phyloP scores from a whole-genome alignment of 176 grass and related monocot species.

The Lolium perenne region DNA sequence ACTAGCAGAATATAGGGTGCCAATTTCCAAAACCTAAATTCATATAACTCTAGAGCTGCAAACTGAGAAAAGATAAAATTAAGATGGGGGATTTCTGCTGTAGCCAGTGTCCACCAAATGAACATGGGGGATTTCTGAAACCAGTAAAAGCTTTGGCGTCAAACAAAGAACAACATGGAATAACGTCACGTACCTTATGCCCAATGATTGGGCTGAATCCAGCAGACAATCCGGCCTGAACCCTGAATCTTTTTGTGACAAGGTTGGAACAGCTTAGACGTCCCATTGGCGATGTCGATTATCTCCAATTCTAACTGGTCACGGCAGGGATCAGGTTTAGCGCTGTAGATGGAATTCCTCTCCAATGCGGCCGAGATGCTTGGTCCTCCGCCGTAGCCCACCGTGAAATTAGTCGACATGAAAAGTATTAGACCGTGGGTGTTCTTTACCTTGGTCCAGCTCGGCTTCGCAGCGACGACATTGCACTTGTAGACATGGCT shows the following conservation, averaged over 20 bases:
- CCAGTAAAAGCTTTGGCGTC: too few species aligned
- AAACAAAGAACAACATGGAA: not conserved
- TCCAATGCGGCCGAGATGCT: not conserved
- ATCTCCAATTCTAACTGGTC: not conserved
- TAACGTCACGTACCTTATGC: conserved; percentile 9
- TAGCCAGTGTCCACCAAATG: too few species aligned
- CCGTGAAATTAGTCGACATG: conserved; percentile 5
- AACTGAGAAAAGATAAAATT: too few species aligned
- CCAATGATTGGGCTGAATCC: conserved; percentile 37
- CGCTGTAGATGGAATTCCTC: conserved; percentile 19
- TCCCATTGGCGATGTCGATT: conserved; percentile 12
- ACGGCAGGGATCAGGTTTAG: not conserved
- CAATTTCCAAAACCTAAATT: too few species aligned
- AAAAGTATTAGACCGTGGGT: not conserved
- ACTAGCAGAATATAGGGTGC: too few species aligned
- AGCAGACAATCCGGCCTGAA: not conserved
- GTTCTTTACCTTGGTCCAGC: conserved; percentile 20
- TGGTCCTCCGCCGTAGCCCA: conserved; percentile 1
- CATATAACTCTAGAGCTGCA: too few species aligned
- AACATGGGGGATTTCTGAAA: too few species aligned
- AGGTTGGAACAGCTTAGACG: not conserved
- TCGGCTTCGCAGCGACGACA: not conserved
- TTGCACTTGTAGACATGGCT: not conserved
- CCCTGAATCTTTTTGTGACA: not conserved
- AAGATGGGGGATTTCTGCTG: too few species aligned